phyloP scores from a whole-genome alignment of 1,284 basidiomycete species.

The Microbotryomycetes sp. region DNA sequence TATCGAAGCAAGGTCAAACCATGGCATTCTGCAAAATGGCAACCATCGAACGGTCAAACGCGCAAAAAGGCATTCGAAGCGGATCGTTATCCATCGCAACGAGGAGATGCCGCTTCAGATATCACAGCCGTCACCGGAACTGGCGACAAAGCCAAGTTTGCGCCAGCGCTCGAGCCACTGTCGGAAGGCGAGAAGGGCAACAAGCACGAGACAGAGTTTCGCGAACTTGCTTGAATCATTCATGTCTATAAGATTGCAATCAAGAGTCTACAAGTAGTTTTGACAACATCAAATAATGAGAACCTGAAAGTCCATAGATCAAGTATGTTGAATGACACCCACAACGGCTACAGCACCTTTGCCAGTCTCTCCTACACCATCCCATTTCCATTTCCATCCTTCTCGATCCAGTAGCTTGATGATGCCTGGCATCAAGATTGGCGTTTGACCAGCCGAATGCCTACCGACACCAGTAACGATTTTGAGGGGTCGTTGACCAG shows the following conservation, averaged over 20 bases:
- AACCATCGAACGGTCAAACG: constrained; percentile 42
- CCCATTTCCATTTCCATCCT: constrained; percentile 39
- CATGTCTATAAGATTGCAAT: no score
- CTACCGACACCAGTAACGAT: constrained; percentile 43
- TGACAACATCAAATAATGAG: no score
- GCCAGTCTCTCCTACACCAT: constrained; percentile 2
- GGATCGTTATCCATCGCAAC: constrained; percentile 4
- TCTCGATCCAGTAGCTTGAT: constrained; percentile 39
- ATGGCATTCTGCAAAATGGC: constrained; percentile 59
- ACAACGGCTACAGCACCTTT: not conserved
- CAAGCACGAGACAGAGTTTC: not conserved
- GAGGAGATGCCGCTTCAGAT: not conserved
- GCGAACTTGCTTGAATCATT: not conserved
- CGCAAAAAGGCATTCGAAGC: constrained; percentile 6
- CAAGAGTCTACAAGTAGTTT: no score
- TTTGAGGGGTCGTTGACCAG: constrained; percentile 33
- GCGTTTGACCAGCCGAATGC: constrained; percentile 40
- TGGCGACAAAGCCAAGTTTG: not conserved
- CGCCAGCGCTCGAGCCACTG: not conserved
- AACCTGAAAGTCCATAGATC: no score
- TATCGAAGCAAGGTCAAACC: constrained; percentile 53
- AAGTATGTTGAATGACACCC: no score
- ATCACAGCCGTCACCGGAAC: not conserved
- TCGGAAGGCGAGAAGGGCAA: not conserved
- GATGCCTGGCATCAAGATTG: constrained; percentile 41